phyloP scores from a whole-genome alignment of 1,284 basidiomycete species.

The Melampsora abietis-canadensis region DNA sequence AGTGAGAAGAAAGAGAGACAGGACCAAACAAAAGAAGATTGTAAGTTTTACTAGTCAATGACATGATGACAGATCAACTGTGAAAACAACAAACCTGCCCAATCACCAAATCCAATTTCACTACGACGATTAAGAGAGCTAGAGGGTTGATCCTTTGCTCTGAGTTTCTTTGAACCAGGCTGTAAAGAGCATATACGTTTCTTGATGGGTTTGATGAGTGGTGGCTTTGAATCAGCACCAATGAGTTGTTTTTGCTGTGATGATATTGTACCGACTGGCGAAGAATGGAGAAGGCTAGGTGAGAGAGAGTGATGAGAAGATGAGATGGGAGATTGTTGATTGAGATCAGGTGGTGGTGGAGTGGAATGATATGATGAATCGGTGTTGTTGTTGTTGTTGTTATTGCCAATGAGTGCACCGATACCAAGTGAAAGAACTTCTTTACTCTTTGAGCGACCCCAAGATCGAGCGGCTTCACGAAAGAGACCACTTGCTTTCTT shows the following conservation, averaged over 20 bases:
- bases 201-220: conserved; percentile 9
- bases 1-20: not conserved
- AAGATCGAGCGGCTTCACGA: conserved; percentile 38
- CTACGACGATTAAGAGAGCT: conserved; percentile 22
- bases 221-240: not conserved
- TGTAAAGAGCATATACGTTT: conserved; percentile 39
- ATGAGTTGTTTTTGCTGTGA: not conserved
- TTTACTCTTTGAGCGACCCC: conserved; percentile 41
- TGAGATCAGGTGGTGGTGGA: conserved; percentile 2
- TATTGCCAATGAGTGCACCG: conserved; percentile 25
- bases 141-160: conserved; percentile 23
- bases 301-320: not conserved
- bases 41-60: not conserved
- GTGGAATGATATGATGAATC: conserved; percentile 3
- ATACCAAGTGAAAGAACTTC: conserved; percentile 34
- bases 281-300: not conserved
- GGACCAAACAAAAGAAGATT: too few relatives aligned
- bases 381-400: not conserved
- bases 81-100: conserved; percentile 30
- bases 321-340: conserved; percentile 5
- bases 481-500: conserved; percentile 42
- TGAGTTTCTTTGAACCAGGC: conserved; percentile 25
- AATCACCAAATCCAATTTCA: conserved; percentile 43
- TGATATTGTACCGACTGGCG: not conserved
- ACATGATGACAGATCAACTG: not conserved